Base-by-base conservation (phyloP, 352 stramenopile genomes). In the Globisporangium carolinianum region DNA sequence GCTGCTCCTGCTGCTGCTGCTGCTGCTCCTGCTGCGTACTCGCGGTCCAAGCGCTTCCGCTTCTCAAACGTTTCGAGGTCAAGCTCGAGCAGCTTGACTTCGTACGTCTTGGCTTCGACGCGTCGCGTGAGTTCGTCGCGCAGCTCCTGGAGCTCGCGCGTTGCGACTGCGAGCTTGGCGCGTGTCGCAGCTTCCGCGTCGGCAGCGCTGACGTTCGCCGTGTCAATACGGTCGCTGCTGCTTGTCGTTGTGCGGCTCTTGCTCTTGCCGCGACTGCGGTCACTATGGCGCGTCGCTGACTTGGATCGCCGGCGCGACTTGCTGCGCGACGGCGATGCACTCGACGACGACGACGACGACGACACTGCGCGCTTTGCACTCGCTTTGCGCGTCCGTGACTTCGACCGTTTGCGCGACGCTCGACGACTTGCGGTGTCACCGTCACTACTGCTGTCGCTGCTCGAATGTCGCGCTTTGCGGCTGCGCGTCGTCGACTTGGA, bases 41-140 rank as follows among this genome's bases (percentile, higher is more conserved):
- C 42, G 43, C 67, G 39, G 35, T 77, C 62, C 5, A 84, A 62
- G 47, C 73, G 65, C 37, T 79, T 71, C 12, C 83, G 83, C 56
- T 86, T 87, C 18, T 70, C 55, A 42, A 92, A 62, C 12, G 66
- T 68, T 24, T 92, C 76, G 17, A 92, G 50, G 38, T 79, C 67
- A 6, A 90, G 71, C 59, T 88, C 62, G 48, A 89, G 62, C 43
- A 91, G 78, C 65, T 76, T 73, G 15, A 92, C 67, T 54, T 89
- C 71, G 54, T 91, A 73, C 51, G 73, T 73, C 57, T 87, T 85
- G 6, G 51, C 55, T 5, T 89, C 67, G 1, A 88, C 52, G 4
- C 63, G 76, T 53, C 69, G 62, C 50, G 72, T 41, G 6, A 86
- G 37, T 36, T 87, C 51, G 1, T 71, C 60, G 5, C 72, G 63